phyloP scores from a whole-genome alignment of 345 rosid species.

The Ricinus communis region DNA sequence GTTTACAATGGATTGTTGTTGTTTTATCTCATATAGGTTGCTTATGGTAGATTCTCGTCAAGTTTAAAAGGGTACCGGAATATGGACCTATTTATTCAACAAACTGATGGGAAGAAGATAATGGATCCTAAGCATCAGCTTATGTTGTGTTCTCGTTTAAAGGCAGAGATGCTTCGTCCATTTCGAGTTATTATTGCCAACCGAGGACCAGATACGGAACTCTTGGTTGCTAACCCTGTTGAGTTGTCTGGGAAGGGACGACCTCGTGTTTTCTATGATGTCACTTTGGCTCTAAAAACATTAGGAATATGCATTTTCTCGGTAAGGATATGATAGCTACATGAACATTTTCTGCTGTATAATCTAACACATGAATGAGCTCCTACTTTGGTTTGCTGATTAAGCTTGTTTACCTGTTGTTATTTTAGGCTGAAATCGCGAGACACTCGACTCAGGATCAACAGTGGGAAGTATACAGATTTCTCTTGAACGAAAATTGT shows the following conservation, averaged over 20 bases:
- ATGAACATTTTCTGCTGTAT: background rate
- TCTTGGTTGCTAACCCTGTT: slow-evolving; percentile 34
- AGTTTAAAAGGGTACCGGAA: slow-evolving; percentile 20
- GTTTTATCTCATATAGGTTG: slow-evolving; percentile 16
- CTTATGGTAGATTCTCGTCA: slow-evolving; percentile 28
- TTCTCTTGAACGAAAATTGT: slow-evolving; percentile 28
- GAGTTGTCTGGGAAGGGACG: slow-evolving; percentile 33
- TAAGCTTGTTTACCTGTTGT: too few species aligned
- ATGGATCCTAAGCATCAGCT: slow-evolving; percentile 24
- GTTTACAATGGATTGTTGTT: slow-evolving; percentile 9
- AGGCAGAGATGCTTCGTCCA: slow-evolving; percentile 32
- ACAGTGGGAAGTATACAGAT: slow-evolving; percentile 37
- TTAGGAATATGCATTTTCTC: slow-evolving; percentile 31
- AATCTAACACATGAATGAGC: background rate
- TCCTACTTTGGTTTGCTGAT: background rate
- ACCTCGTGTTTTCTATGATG: slow-evolving; percentile 32
- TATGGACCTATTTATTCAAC: slow-evolving; percentile 30
- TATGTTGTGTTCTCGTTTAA: slow-evolving; percentile 22
- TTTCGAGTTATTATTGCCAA: slow-evolving; percentile 26
- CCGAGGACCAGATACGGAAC: slow-evolving; percentile 34
- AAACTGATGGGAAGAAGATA: slow-evolving; percentile 25
- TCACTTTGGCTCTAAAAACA: slow-evolving; percentile 24
- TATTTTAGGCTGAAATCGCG: slow-evolving; percentile 25
- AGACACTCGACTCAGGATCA: slow-evolving; percentile 26
- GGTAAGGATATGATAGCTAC: slow-evolving; percentile 8